These are phyloP conservation scores for Penicillium samsonianum DNA, from an alignment of 495 filamentous ascomycete species.

Conservation along the genomic window DNA sequence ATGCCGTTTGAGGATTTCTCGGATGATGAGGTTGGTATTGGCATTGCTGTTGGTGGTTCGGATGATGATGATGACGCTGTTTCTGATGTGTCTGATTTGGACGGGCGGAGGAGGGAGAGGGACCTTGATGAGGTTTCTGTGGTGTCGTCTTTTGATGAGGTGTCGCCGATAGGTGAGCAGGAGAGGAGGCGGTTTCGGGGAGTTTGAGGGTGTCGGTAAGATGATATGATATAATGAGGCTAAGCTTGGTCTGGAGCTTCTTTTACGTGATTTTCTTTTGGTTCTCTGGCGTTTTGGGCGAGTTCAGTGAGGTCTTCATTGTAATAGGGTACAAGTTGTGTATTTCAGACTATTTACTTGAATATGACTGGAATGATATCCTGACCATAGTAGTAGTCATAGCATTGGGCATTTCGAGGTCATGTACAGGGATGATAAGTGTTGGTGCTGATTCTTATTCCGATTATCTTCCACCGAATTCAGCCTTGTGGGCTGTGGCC, in stretches of 20 bases:
- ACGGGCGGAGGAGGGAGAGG: conserved; percentile 17
- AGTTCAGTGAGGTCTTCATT: not conserved
- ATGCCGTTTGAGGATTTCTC: conserved; percentile 30
- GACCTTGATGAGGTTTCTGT: conserved; percentile 40
- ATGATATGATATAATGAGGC: conserved; percentile 4
- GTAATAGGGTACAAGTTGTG: not conserved
- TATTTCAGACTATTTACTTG: conserved; percentile 1
- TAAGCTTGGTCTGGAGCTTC: not conserved
- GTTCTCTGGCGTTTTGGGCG: not conserved
- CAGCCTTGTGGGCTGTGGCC: conserved; percentile 63
- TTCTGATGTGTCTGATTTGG: conserved; percentile 35
- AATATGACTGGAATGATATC: not conserved
- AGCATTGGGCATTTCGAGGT: not conserved
- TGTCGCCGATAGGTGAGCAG: conserved; percentile 2
- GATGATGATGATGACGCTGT: conserved; percentile 20
- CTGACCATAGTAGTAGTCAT: not conserved
- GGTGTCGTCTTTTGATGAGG: conserved; percentile 38
- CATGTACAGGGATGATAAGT: not conserved
- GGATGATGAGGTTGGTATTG: conserved; percentile 28
- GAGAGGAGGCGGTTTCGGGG: conserved; percentile 6
- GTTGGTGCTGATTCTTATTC: not conserved
- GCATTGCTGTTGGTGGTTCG: not conserved
- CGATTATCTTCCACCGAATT: conserved; percentile 51
- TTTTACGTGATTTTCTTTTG: not conserved
- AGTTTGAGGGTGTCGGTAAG: not conserved